A percentile compares a stretch with the other conserved stretches of the same genome.
Evolutionary conservation across 2,329 filamentous ascomycete species (phyloP).

Genomic region (Chaetomium globosum): DNA sequence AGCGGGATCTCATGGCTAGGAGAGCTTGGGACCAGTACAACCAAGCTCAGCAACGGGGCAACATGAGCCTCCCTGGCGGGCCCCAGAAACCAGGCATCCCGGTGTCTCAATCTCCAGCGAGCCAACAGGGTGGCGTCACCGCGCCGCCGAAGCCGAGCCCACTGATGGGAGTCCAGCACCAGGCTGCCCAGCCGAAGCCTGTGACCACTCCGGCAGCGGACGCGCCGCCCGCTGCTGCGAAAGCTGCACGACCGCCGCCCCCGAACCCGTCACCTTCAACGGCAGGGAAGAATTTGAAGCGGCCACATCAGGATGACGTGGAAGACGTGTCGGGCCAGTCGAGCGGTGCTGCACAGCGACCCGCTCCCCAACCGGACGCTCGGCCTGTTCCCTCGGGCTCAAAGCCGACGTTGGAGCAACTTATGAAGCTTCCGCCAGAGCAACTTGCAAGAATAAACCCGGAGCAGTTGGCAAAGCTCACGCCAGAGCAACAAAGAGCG

Average conservation of each 20-base stretch:
- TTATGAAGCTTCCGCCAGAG: slow-evolving; percentile 50
- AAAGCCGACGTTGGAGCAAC: slow-evolving; percentile 43
- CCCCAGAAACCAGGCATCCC: slow-evolving; percentile 18
- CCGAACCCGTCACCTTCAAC: slow-evolving; percentile 46
- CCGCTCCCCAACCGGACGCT: slow-evolving; percentile 39
- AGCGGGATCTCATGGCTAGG: slow-evolving; percentile 20
- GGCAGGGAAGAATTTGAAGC: slow-evolving; percentile 54
- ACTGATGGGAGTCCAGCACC: slow-evolving; percentile 29
- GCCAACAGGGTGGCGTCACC: slow-evolving; percentile 13
- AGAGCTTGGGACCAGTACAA: slow-evolving; percentile 26
- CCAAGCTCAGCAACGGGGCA: slow-evolving; percentile 18
- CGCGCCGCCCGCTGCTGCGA: slow-evolving; percentile 23
- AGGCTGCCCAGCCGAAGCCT: slow-evolving; percentile 33
- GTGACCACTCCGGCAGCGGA: slow-evolving; percentile 18
- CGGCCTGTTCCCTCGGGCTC: slow-evolving; percentile 24
- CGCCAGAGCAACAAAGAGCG: slow-evolving; percentile 53
- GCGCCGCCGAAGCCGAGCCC: slow-evolving; percentile 31
- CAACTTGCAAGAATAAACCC: slow-evolving; percentile 45
- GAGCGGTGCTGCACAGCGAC: slow-evolving; percentile 35
- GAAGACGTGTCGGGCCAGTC: slow-evolving; percentile 40
- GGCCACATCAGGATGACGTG: slow-evolving; percentile 52
- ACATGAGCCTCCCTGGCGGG: slow-evolving; percentile 13
- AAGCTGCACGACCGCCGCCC: slow-evolving; percentile 38
- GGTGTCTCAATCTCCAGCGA: slow-evolving; percentile 5
- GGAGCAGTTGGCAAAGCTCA: slow-evolving; percentile 48